Evolutionary conservation across 2,329 filamentous ascomycete genomes (phyloP).

Genomic region (Aureobasidium sp.): DNA sequence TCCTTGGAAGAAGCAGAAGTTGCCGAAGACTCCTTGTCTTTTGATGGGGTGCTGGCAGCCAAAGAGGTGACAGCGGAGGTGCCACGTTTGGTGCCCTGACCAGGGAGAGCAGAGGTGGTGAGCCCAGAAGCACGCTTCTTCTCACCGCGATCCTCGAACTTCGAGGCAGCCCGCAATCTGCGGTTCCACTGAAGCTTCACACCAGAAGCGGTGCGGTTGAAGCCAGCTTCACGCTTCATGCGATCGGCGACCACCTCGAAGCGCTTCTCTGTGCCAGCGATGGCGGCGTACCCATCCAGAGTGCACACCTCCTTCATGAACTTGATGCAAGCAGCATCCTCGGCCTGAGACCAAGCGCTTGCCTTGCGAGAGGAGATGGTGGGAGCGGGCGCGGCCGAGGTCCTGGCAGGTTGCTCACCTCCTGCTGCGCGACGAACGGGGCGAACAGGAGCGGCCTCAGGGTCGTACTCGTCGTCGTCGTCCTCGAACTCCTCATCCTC

Average conservation of each 20-base stretch:
- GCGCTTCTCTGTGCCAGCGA: constrained; percentile 7
- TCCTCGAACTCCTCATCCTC: background rate
- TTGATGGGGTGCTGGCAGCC: background rate
- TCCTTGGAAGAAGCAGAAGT: background rate
- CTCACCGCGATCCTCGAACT: constrained; percentile 12
- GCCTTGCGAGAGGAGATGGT: constrained; percentile 1
- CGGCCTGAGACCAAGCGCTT: constrained; percentile 9
- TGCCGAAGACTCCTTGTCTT: background rate
- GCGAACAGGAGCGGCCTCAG: background rate
- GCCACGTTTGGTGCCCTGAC: background rate
- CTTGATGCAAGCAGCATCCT: constrained; percentile 12
- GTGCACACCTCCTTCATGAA: constrained; percentile 8
- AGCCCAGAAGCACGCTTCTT: constrained; percentile 3
- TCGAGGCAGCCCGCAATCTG: constrained; percentile 3
- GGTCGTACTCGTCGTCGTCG: constrained; percentile 2
- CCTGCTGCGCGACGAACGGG: background rate
- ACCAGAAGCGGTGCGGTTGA: constrained; percentile 7
- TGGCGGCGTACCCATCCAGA: background rate
- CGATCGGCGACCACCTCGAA: constrained; percentile 1
- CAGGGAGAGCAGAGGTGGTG: constrained; percentile 3
- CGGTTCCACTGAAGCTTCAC: constrained; percentile 18
- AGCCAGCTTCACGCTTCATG: background rate
- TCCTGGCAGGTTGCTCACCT: background rate
- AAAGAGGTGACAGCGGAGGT: background rate
- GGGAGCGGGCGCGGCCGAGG: background rate